Evolutionary conservation across 1,284 basidiomycete genomes (phyloP).

Genomic region (Laetiporus sulphureus): DNA sequence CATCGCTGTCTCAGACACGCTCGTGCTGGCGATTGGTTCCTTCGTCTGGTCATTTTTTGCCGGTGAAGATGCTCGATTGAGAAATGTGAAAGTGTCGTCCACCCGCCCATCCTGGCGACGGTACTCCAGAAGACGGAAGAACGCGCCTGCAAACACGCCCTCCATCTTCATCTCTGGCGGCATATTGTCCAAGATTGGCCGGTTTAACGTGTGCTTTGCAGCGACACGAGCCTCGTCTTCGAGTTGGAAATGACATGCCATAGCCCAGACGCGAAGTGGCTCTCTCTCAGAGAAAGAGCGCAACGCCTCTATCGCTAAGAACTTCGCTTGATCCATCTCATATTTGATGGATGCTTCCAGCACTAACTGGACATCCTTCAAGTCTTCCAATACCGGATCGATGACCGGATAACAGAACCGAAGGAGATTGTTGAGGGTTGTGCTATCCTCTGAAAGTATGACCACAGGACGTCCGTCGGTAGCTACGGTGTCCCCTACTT

Average conservation of each 20-base stretch:
- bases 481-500: too few species aligned
- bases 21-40: neutral
- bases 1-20: neutral
- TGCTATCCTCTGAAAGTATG: conserved; percentile 26
- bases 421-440: conserved; percentile 30
- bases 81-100: conserved; percentile 1
- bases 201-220: neutral
- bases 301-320: conserved; percentile 6
- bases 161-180: too few species aligned
- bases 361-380: conserved; percentile 6
- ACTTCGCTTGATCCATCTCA: conserved; percentile 12
- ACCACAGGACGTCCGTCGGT: conserved; percentile 20
- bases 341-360: conserved; percentile 18
- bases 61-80: neutral
- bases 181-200: too few species aligned
- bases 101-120: neutral
- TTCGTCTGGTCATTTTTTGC: neutral
- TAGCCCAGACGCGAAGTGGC: too few species aligned
- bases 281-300: too few species aligned
- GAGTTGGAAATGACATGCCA: neutral
- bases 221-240: neutral
- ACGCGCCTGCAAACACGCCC: conserved; percentile 12
- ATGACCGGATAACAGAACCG: conserved; percentile 31
- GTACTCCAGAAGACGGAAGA: conserved; percentile 11
- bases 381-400: conserved; percentile 11